Base-by-base conservation (phyloP, 192 early-diverging fungal genomes). In the Backusella psychrophila region DNA sequence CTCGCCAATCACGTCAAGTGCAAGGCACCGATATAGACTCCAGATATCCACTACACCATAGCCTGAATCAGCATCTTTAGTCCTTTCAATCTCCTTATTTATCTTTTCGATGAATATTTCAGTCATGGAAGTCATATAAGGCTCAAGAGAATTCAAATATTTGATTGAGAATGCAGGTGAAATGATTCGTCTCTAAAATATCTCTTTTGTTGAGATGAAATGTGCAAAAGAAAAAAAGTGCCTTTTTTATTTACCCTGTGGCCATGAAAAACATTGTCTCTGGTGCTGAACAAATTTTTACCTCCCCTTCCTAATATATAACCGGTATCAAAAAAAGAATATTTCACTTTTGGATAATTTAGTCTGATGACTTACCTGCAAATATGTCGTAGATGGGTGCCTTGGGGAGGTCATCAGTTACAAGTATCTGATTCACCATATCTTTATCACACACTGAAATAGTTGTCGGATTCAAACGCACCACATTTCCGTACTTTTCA, bases 1-100 rank as follows among this genome's bases (percentile, higher is more conserved):
- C 26, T 85, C 81, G 2, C 88, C 88, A 72, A 89, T 87, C 23
- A 82, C 80, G 68, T 89, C 88, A 26, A 89, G 52, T 23, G 88
- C 73, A 14, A 80, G 44, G 19, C 73, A 52, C 29, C 78, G 65
- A n/a, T 78, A 39, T 17, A 85, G 33, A 8, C 21, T 53, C 74
- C 85, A 82, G 38, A 86, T 81, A 46, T 88, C 83, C n/a, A 88
- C 69, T 11, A 44, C 34, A 1, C 72, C 76, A 38, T 36, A 53
- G 1, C 53, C 71, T 9, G 85, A 72, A 36, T 74, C 53, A 44
- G 63, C 44, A 38, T 82, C 75, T 34, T 87, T 69, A 33, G 77
- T 79, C 14, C 69, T 38, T 4, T 81, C n/a, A 6, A 87, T 23
- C 7, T 68, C 52, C 17, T 78, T 66, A 11, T 23, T 23, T 11